These are phyloP conservation scores for Castanea mollissima DNA, from an alignment of 306 rosid genomes.

Conservation along the genomic window DNA sequence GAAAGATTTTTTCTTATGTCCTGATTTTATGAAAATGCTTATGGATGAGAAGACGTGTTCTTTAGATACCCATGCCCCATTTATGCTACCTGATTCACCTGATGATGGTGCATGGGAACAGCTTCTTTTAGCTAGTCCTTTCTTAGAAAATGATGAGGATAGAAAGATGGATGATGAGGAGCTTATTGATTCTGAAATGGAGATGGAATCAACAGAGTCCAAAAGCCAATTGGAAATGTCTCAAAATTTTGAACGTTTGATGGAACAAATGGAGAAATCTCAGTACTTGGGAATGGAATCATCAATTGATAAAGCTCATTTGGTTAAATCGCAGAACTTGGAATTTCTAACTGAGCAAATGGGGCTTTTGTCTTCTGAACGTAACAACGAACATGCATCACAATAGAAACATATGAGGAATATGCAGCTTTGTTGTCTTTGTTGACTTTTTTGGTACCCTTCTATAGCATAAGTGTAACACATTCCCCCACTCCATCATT, in stretches of 20 bases:
- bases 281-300: conserved; percentile 28
- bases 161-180: conserved; percentile 34
- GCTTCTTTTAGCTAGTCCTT: conserved; percentile 55
- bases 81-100: conserved; percentile 58
- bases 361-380: conserved; percentile 41
- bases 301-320: conserved; percentile 16
- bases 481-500: background rate
- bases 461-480: background rate
- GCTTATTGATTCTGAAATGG: conserved; percentile 39
- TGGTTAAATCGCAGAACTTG: conserved; percentile 33
- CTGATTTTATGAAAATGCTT: conserved; percentile 75
- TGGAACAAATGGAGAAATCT: conserved; percentile 53
- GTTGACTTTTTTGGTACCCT: background rate
- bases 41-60: conserved; percentile 68
- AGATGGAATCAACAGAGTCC: conserved; percentile 34
- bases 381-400: conserved; percentile 17
- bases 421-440: background rate
- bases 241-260: conserved; percentile 38
- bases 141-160: conserved; percentile 39
- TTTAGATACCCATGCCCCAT: conserved; percentile 52
- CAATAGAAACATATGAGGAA: background rate
- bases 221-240: conserved; percentile 28
- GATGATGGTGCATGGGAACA: conserved; percentile 75
- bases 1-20: conserved; percentile 57
- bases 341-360: conserved; percentile 44